These are phyloP conservation scores for Trypanosoma conorhini DNA, from an alignment of 208 protist species.

Conservation along the genomic window DNA sequence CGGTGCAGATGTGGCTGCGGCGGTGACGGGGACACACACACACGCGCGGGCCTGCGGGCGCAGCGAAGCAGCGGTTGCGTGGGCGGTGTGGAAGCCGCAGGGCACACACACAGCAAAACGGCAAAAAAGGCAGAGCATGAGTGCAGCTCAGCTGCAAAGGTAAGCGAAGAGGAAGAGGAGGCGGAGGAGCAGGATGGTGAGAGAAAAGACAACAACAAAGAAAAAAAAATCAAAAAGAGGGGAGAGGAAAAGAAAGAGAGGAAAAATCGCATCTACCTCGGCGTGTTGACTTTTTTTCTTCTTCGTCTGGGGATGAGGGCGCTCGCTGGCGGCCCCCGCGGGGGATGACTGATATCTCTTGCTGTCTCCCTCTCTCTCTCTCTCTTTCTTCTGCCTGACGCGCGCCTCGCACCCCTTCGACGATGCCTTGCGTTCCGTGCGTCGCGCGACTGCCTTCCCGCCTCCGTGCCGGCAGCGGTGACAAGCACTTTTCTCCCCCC, in stretches of 20 bases:
- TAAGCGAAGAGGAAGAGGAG: neutral
- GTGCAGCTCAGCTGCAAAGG: neutral
- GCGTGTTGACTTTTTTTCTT: neutral
- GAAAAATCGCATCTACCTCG: neutral
- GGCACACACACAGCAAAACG: neutral
- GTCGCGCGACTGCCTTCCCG: no score
- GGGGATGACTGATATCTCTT: conserved; percentile 1
- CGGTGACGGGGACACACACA: conserved; percentile 16
- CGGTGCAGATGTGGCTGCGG: conserved; percentile 84
- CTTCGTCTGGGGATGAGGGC: no score
- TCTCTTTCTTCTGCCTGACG: no score
- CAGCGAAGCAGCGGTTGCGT: no score
- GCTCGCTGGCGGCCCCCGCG: no score
- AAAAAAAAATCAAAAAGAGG: conserved; percentile 8
- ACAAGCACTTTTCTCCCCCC: neutral
- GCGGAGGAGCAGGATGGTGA: no score
- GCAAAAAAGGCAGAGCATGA: neutral
- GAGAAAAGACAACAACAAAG: neutral
- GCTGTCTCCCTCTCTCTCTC: conserved; percentile 10
- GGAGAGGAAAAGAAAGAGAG: neutral
- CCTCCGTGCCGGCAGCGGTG: neutral
- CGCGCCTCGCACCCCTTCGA: no score
- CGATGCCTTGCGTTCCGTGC: no score
- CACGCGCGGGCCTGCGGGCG: no score
- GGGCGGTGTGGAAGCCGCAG: neutral